These are phyloP conservation scores for Rhexocercosporidium sp. DNA, from an alignment of 2,329 filamentous ascomycete genomes.

Conservation along the genomic window DNA sequence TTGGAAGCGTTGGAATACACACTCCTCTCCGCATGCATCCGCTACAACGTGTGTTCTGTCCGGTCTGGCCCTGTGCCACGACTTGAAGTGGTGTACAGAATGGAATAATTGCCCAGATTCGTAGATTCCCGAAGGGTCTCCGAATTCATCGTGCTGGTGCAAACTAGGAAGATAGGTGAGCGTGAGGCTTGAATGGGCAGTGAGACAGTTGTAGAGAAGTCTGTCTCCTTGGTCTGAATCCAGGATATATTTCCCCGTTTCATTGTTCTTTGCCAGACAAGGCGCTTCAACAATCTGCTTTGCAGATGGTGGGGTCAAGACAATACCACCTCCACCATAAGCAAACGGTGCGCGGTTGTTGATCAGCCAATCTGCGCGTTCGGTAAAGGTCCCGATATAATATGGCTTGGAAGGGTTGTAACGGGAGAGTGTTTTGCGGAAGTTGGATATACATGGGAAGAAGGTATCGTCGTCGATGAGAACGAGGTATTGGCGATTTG, in stretches of 20 bases:
- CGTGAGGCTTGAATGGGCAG: slow-evolving; percentile 34
- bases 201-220: slow-evolving; percentile 41
- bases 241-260: slow-evolving; percentile 32
- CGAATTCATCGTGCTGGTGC: slow-evolving; percentile 41
- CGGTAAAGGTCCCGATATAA: slow-evolving; percentile 42
- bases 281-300: slow-evolving; percentile 29
- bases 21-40: slow-evolving; percentile 42
- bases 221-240: slow-evolving; percentile 40
- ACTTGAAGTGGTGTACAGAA: slow-evolving; percentile 42
- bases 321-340: slow-evolving; percentile 42
- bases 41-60: slow-evolving; percentile 36
- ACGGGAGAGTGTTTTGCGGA: slow-evolving; percentile 42
- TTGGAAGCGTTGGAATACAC: slow-evolving; percentile 41
- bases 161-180: slow-evolving; percentile 37
- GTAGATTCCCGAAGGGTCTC: slow-evolving; percentile 42
- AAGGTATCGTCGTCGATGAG: slow-evolving; percentile 44
- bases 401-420: slow-evolving; percentile 37
- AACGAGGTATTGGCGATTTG: slow-evolving; percentile 37
- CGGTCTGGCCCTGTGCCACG: slow-evolving; percentile 38
- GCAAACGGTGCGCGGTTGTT: slow-evolving; percentile 36
- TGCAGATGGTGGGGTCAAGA: slow-evolving; percentile 37
- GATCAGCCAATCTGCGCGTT: slow-evolving; percentile 40
- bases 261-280: slow-evolving; percentile 32
- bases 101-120: slow-evolving; percentile 39
- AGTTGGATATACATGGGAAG: slow-evolving; percentile 37